A percentile compares a stretch with the other conserved stretches of the same genome.
Evolutionary conservation across 345 rosid species (phyloP).

Genomic region (Moricandia arvensis): DNA sequence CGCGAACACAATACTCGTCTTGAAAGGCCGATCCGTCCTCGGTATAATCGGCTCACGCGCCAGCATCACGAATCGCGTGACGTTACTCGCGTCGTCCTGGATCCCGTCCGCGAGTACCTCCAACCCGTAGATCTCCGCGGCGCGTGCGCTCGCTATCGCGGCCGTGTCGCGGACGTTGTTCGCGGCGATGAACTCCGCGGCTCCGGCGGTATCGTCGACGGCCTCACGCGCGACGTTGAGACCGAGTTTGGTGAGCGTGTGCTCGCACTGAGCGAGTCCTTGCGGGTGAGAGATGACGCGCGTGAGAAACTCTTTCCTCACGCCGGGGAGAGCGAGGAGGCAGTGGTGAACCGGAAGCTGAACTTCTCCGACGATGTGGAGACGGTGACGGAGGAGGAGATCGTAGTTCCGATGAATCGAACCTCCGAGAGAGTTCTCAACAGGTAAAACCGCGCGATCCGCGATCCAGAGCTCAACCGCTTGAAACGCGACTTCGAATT

Average conservation of each 20-base stretch:
- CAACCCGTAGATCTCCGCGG: constrained; percentile 84
- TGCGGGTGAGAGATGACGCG: constrained; percentile 98
- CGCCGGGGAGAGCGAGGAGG: constrained; percentile 86
- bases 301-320: constrained; percentile 63
- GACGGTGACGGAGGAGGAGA: constrained; percentile 92
- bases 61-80: constrained; percentile 89
- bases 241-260: constrained; percentile 72
- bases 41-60: constrained; percentile 99
- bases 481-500: constrained; percentile 93
- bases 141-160: constrained; percentile 90
- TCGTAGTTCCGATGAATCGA: constrained; percentile 96
- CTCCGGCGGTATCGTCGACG: constrained; percentile 89
- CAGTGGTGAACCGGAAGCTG: constrained; percentile 96
- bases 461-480: constrained; percentile 99
- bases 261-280: constrained; percentile 91
- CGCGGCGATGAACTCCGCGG: constrained; percentile 78
- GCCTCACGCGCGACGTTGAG: constrained; percentile 87
- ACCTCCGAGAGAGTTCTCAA: constrained; percentile 94
- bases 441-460: constrained; percentile 89
- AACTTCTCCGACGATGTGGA: constrained; percentile 96
- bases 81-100: constrained; percentile 86
- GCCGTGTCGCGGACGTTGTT: constrained; percentile 79
- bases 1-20: constrained; percentile 95
- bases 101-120: constrained; percentile 79
- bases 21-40: constrained; percentile 88